These are phyloP conservation scores for Penicillium concentricum DNA, from an alignment of 2,329 filamentous ascomycete species.

Conservation along the genomic window DNA sequence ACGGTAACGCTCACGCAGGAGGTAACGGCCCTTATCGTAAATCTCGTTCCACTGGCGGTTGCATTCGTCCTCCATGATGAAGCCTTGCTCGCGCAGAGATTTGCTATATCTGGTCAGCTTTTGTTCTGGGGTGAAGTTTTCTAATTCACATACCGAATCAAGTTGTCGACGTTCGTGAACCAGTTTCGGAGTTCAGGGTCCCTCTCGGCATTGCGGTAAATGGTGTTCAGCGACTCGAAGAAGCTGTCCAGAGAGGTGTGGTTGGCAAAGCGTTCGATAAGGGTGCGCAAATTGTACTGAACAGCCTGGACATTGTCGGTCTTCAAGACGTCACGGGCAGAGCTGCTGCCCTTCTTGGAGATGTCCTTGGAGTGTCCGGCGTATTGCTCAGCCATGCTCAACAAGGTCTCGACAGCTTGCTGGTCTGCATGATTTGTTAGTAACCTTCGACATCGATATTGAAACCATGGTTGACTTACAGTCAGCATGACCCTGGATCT, in stretches of 20 bases:
- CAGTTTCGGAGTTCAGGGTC: conserved; percentile 85
- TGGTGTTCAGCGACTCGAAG: conserved; percentile 76
- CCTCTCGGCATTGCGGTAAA: conserved; percentile 82
- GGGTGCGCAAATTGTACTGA: conserved; percentile 76
- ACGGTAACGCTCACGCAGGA: conserved; percentile 86
- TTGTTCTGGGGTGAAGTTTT: not conserved
- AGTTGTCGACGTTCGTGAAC: conserved; percentile 78
- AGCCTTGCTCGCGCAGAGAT: conserved; percentile 85
- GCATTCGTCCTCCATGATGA: conserved; percentile 77
- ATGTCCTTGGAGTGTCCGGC: conserved; percentile 68
- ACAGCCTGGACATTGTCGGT: conserved; percentile 66
- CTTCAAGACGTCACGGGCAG: conserved; percentile 69
- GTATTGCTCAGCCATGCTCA: conserved; percentile 82
- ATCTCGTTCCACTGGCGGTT: conserved; percentile 79
- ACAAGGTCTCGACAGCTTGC: conserved; percentile 82
- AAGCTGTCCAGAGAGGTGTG: conserved; percentile 85
- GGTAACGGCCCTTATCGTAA: conserved; percentile 79
- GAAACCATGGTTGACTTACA: conserved; percentile 52
- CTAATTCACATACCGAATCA: conserved; percentile 55
- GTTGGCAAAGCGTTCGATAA: conserved; percentile 95
- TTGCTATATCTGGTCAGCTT: conserved; percentile 48
- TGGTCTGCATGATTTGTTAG: conserved; percentile 55
- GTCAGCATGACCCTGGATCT: conserved; percentile 92
- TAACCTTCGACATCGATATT: not conserved
- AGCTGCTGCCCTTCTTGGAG: conserved; percentile 62